Percentiles rank a stretch among this genome's conserved stretches.
These are phyloP conservation scores for Ilex paraguariensis DNA, from an alignment of 305 asterid genomes.

Conservation along the genomic window DNA sequence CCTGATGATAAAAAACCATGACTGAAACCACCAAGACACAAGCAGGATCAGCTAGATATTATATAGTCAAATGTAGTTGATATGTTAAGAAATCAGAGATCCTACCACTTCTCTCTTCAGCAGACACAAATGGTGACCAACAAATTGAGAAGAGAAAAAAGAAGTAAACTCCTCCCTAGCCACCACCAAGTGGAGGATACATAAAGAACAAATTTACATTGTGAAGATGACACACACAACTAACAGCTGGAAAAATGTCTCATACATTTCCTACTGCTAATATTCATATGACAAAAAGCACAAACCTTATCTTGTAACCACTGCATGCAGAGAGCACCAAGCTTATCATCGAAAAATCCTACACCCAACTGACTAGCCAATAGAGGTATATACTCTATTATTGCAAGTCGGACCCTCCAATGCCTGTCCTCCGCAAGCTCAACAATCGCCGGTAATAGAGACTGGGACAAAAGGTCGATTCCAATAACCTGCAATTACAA, in stretches of 20 bases:
- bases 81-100: too few relatives aligned
- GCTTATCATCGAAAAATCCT: conserved; percentile 84
- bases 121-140: too few relatives aligned
- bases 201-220: too few relatives aligned
- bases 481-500: conserved; percentile 63
- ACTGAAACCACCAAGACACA: too few relatives aligned
- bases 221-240: conserved; percentile 4
- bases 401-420: conserved; percentile 96
- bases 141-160: too few relatives aligned
- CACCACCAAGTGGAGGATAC: too few relatives aligned
- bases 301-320: conserved; percentile 93
- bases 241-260: neutral
- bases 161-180: too few relatives aligned
- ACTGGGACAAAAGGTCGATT: conserved; percentile 81
- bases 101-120: too few relatives aligned
- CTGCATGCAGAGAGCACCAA: conserved; percentile 95
- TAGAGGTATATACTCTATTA: conserved; percentile 82
- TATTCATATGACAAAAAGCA: conserved; percentile 4
- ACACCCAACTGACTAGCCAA: conserved; percentile 93
- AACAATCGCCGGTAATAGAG: conserved; percentile 82
- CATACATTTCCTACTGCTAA: conserved; percentile 5
- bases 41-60: too few relatives aligned
- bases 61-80: too few relatives aligned
- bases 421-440: conserved; percentile 96
- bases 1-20: too few relatives aligned